phyloP scores from a whole-genome alignment of 306 rosid species.

The Castanopsis chinensis region DNA sequence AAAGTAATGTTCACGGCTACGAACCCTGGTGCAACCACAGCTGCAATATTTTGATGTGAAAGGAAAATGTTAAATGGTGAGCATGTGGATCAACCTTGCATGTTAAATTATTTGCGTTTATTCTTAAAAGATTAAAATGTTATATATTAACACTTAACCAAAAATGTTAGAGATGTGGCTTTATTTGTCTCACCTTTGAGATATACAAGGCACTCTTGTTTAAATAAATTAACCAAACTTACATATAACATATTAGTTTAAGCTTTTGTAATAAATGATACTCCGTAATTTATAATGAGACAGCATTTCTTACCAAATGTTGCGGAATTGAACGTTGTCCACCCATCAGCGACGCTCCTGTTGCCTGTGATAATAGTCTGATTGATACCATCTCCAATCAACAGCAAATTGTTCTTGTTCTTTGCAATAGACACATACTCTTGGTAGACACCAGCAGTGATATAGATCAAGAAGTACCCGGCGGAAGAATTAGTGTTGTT shows the following conservation, averaged over 20 bases:
- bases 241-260: neutral
- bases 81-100: too few species aligned
- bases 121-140: too few species aligned
- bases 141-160: too few species aligned
- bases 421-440: constrained; percentile 67
- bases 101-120: too few species aligned
- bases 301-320: constrained; percentile 53
- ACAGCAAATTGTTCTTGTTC: constrained; percentile 61
- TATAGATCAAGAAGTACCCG: constrained; percentile 63
- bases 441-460: constrained; percentile 61
- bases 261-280: neutral
- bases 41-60: constrained; percentile 31
- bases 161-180: too few species aligned
- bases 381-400: constrained; percentile 78
- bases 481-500: constrained; percentile 36
- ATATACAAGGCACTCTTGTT: too few species aligned
- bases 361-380: constrained; percentile 63
- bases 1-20: constrained; percentile 47
- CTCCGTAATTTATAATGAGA: neutral
- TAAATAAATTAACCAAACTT: too few species aligned
- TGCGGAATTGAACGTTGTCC: constrained; percentile 75
- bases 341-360: constrained; percentile 63
- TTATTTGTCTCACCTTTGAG: too few species aligned
- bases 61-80: too few species aligned
- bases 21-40: constrained; percentile 66